Base-by-base conservation (phyloP, 2,329 filamentous ascomycete species). In the Cercospora citrullina region DNA sequence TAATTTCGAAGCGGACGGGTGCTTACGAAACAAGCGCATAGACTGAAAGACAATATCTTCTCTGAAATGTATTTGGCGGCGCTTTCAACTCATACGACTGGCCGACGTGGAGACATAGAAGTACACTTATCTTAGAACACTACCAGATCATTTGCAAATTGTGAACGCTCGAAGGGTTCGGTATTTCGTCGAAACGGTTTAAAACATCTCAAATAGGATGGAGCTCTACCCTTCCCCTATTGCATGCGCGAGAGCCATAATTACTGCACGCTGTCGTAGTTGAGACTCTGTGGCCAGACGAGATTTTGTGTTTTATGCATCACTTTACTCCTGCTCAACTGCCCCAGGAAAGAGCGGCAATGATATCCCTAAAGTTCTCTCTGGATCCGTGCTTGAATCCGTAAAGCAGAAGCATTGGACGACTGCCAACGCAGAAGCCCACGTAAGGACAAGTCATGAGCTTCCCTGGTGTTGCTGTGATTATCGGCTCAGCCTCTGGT, bases 1-100 rank as follows among this genome's bases (percentile, higher is more conserved):
- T 79, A 74, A 64, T 9, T 12, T 61, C 18, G 48, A 53, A 53
- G 23, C n/a, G 18, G 7, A 53, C n/a, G 18, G 7, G 9, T 51
- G 45, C 45, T 9, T 18, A 21, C n/a, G 16, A 23, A 51, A 21
- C 33, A 36, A 2, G 14, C 36, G 5, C 14, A 39, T 39, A 39
- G 36, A 5, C 36, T n/a, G 14, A n/a, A 16, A n/a, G 16, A 16
- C 5, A 7, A 39, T 5, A n/a, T 39, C 16, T n/a, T 36, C 33
- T n/a, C 16, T 14, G 36, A 14, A n/a, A 39, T 12, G 14, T 4
- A 39, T 39, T 28, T 26, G 21, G 23, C 21, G 14, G 21, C 14
- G n/a, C n/a, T 14, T 53, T 10, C 5, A 12, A 28, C 23, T n/a
- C 18, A 10, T 21, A 51, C 10, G 18, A n/a, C 18, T 51, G 45